Base-by-base conservation (phyloP, 768 basidiomycete species). In the Pleurotus platypus region DNA sequence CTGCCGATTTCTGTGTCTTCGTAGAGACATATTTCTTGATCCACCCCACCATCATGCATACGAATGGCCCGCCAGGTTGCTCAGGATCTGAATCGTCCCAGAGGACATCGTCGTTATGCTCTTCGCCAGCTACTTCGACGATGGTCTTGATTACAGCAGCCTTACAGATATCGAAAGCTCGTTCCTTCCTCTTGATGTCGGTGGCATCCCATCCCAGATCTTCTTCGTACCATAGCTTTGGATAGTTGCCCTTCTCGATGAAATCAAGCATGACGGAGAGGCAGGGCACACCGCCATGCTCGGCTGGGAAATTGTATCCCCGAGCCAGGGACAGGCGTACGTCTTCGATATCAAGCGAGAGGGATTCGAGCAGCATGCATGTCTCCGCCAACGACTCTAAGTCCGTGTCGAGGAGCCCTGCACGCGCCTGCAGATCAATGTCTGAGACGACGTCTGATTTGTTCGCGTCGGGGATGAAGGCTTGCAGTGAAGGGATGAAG, bases 61-160 rank as follows among this genome's bases (percentile, higher is more conserved):
- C 82, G 63, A 94, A 83, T 67, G 75, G 76, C 6, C 89, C 89
- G n/a, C 87, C 87, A 4, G 86, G 84, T 42, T 75, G 68, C 15
- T 69, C 73, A 27, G 74, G 69, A 49, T 84, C 80, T 16, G 77
- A 80, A 45, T 82, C 79, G 61, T 87, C 84, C 85, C 90, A 92
- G n/a, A 93, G 73, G 6, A 86, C 81, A 49, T 91, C 86, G 59
- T 81, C 81, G 61, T 90, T 92, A 61, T 79, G 82, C 60, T 89
- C 88, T 66, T 92, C 89, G 39, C 91, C 92, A 7, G 90, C 84
- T 40, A 90, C 84, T 64, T 93, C 92, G 26, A 95, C 91, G 13
- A 94, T 82, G 2, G 88, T 83, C 63, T 93, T 92, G 69, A 94
- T 86, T 7, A 94, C 75, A 0, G 90, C 92, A 3, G 87, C 89